These are phyloP conservation scores for Suhomyces atakaporum DNA, from an alignment of 1,139 yeast genomes.

Conservation along the genomic window DNA sequence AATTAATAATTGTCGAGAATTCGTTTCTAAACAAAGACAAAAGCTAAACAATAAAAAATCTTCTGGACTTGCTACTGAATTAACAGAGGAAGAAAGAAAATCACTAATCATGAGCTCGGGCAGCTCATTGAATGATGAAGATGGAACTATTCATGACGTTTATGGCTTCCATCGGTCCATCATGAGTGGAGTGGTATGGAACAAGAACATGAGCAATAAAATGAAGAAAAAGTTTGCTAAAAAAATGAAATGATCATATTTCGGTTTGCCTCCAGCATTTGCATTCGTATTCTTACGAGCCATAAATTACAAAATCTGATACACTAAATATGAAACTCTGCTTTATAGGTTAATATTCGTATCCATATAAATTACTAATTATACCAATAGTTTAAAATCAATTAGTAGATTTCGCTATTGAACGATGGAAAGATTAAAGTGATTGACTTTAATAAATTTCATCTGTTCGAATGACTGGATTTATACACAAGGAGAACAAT, in stretches of 20 bases:
- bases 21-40: constrained; percentile 65
- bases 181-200: constrained; percentile 61
- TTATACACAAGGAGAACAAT: not conserved
- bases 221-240: constrained; percentile 46
- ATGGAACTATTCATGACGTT: constrained; percentile 40
- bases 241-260: constrained; percentile 1
- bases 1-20: constrained; percentile 71
- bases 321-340: too few relatives aligned
- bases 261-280: too few relatives aligned
- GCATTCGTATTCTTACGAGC: too few relatives aligned
- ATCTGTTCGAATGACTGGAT: too few relatives aligned
- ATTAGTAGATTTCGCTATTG: too few relatives aligned
- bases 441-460: not conserved
- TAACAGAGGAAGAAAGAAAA: constrained; percentile 44
- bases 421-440: not conserved
- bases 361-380: too few relatives aligned
- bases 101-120: constrained; percentile 29
- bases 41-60: constrained; percentile 44
- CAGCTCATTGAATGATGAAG: constrained; percentile 24
- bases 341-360: too few relatives aligned
- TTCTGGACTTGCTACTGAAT: constrained; percentile 31
- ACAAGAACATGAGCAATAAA: constrained; percentile 52
- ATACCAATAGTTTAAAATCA: too few relatives aligned
- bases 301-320: too few relatives aligned
- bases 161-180: constrained; percentile 54